Evolutionary conservation across 2,329 filamentous ascomycete genomes (phyloP), one percentile per base, ranked within the genome.

Genomic region (Epichloe gansuensis): DNA sequence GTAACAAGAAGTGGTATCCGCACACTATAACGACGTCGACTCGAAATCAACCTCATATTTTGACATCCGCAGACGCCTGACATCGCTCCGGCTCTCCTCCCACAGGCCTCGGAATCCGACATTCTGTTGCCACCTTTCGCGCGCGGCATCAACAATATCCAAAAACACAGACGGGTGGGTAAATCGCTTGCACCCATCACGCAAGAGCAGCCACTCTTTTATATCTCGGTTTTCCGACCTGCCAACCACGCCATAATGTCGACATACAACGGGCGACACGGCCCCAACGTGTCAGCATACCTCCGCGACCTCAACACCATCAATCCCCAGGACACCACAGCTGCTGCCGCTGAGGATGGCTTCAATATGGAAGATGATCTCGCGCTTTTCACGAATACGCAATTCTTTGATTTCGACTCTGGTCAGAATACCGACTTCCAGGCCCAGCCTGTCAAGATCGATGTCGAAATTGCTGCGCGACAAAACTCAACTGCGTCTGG

Each of bases 221-320:
- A 21, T 21, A 42, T 46, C 6, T 8, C 13, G 38, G 35, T 13
- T 34, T 38, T 25, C 13, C 34, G 25, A 48, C 46, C 44, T 13
- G 37, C 38, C 44, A 38, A 23, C 13, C 50, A 49, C 51, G 42
- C 37, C 57, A 60, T 53, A 54, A 90, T 90, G 86, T 82, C 87
- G 67, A 78, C 75, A 66, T 90, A 82, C 77, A 83, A 78, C 69
- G 85, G 83, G 64, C 85, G 88, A 57, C 83, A 86, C 65, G 86
- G 81, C 61, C 85, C 88, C 64, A 95, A 95, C 69, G 87, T 95
- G 71, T 90, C 89, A 64, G 85, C 90, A 65, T 95, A 93, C 73
- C 78, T 96, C 59, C 85, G 88, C 63, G 86, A 91, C 60, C 76
- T 96, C 62, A 95, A 95, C 74, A 80, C 82, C 56, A 74, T 85